A percentile compares a stretch with the other conserved stretches of the same genome.
These are phyloP conservation scores for Anastatica hierochuntica DNA, from an alignment of 345 rosid species.

Conservation along the genomic window DNA sequence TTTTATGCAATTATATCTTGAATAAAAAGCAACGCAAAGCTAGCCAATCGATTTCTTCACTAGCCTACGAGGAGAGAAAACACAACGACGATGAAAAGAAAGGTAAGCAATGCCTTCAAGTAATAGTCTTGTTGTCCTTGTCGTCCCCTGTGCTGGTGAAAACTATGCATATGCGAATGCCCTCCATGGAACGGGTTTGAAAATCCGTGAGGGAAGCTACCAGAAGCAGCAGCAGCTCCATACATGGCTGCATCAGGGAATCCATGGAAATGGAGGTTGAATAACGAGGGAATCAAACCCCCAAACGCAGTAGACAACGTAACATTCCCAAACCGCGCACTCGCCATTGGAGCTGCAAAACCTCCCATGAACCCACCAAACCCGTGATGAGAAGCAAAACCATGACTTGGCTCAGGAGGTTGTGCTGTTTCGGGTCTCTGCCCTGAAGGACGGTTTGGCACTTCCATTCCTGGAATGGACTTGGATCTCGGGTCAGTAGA, in stretches of 20 bases:
- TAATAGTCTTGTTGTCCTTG: conserved; percentile 74
- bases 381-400: conserved; percentile 59
- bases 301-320: conserved; percentile 79
- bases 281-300: conserved; percentile 74
- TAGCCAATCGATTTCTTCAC: conserved; percentile 16
- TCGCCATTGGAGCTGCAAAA: conserved; percentile 61
- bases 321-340: conserved; percentile 73
- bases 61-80: conserved; percentile 53
- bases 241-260: conserved; percentile 73
- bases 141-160: conserved; percentile 42
- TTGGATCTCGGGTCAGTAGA: conserved; percentile 80
- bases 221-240: conserved; percentile 55
- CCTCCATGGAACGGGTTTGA: conserved; percentile 63
- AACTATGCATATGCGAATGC: conserved; percentile 44
- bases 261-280: conserved; percentile 79
- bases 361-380: conserved; percentile 85
- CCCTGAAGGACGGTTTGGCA: conserved; percentile 90
- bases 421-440: conserved; percentile 98
- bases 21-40: background rate
- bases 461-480: conserved; percentile 66
- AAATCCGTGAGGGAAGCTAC: conserved; percentile 57
- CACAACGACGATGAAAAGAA: conserved; percentile 45
- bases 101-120: conserved; percentile 49
- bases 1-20: conserved; percentile 3
- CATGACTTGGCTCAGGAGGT: conserved; percentile 62